Percentiles rank a stretch among this genome's conserved stretches.
phyloP scores from a whole-genome alignment of 208 protist species.

The Leishmania amazonensis region DNA sequence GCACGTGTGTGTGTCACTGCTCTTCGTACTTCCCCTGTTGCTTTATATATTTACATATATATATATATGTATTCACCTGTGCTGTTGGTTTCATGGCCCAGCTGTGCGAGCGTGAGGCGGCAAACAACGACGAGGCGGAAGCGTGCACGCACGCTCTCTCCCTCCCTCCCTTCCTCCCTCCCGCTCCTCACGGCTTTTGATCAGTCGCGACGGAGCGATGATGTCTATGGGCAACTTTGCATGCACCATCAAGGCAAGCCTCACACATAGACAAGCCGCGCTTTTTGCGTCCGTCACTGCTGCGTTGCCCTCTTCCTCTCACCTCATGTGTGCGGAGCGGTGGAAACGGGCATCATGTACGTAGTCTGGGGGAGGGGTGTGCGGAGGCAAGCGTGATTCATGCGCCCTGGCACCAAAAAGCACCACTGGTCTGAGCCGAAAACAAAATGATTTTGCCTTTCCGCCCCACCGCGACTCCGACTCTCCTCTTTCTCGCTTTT shows the following conservation, averaged over 20 bases:
- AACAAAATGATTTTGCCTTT: too few species aligned
- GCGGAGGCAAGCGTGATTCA: neutral
- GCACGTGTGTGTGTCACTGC: neutral
- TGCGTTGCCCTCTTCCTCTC: neutral
- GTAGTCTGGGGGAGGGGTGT: too few species aligned
- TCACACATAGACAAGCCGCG: neutral
- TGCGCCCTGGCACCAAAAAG: neutral
- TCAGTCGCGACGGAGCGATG: neutral
- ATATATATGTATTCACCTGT: neutral
- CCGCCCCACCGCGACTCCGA: too few species aligned
- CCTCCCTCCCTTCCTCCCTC: neutral
- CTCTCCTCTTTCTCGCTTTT: neutral
- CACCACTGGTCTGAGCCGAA: neutral
- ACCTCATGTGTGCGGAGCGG: neutral
- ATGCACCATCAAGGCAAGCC: neutral
- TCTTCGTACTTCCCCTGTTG: neutral
- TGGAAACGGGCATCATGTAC: neutral
- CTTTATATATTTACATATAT: conserved; percentile 4
- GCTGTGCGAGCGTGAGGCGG: neutral
- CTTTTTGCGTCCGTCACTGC: neutral
- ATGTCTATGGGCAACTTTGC: neutral
- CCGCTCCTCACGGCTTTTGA: neutral
- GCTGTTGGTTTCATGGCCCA: neutral
- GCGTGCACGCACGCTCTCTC: neutral
- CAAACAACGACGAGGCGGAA: neutral